phyloP scores from a whole-genome alignment of 164 flowering plant genomes.

The Vitis amurensis region DNA sequence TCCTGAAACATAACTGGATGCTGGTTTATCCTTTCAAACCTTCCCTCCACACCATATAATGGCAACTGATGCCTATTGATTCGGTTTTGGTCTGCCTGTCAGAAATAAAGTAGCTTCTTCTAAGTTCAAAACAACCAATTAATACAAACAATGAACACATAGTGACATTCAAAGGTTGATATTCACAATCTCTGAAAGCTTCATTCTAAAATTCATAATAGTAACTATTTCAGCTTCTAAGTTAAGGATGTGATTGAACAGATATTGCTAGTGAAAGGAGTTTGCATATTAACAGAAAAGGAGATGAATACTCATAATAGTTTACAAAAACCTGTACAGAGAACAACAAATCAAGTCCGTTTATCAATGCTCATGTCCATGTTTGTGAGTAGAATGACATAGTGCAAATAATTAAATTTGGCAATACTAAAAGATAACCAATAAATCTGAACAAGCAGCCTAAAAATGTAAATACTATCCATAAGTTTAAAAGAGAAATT shows the following conservation, averaged over 20 bases:
- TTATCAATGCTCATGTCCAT: not conserved
- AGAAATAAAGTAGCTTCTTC: constrained; percentile 4
- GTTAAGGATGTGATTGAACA: not conserved
- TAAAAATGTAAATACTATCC: too few relatives aligned
- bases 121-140: not conserved
- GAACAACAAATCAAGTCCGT: not conserved
- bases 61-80: constrained; percentile 68
- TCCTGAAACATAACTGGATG: constrained; percentile 75
- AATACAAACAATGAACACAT: not conserved
- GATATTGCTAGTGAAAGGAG: not conserved
- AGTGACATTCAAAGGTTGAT: not conserved
- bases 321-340: not conserved
- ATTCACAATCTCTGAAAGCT: too few relatives aligned
- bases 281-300: not conserved
- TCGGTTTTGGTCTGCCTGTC: constrained; percentile 82
- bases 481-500: too few relatives aligned
- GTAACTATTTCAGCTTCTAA: too few relatives aligned
- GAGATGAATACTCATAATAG: not conserved
- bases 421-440: too few relatives aligned
- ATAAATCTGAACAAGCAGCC: too few relatives aligned
- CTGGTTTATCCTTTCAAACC: constrained; percentile 91
- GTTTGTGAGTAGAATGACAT: too few relatives aligned
- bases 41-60: constrained; percentile 74
- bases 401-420: too few relatives aligned
- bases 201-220: too few relatives aligned